Base-by-base conservation (phyloP, 495 filamentous ascomycete species). In the Aspergillus steynii region DNA sequence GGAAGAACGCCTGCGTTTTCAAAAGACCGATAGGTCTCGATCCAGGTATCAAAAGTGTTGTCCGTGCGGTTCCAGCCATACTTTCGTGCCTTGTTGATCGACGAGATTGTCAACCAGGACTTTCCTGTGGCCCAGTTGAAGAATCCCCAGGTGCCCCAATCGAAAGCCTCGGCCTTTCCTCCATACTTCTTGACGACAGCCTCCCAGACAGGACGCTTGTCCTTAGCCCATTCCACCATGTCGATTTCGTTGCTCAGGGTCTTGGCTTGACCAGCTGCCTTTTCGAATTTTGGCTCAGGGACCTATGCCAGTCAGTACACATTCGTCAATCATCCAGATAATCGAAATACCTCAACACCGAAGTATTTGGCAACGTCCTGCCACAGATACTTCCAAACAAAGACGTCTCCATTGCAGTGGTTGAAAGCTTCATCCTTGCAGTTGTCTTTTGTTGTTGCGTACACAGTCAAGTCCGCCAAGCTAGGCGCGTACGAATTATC, bases 331-430 rank as follows among this genome's bases (percentile, higher is more conserved):
- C 4, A 8, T 51, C 54, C 12, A 31, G 9, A 20, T 29, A 27
- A 32, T 0, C 15, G 42, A 47, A 28, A 12, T 26, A 68, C 66
- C 48, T 64, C 62, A 29, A 71, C 14, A 53, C 65, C 67, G n/a
- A 72, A 66, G 37, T 68, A 69, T 3, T 37, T 31, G 1, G 65
- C 72, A 10, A 72, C 32, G n/a, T 64, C 56, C 12, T 59, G 56
- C 65, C 65, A 75, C 2, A 73, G 28, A 50, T 71, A 59, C 34
- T 61, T 62, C 72, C 72, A 75, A 8, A 63, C 59, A 53, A 75
- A 68, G 34, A 65, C 56, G 54, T 75, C 72, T 0, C 72, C 72
- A 29, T 75, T 73, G 6, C 50, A 47, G 32, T 63, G 59, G 60
- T 71, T 71, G 60, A 75, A 73, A 12, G 61, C 70, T 42, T 75